Conservation (phyloP, 345 rosid genomes). For the Bruguiera sexangula region DNA sequence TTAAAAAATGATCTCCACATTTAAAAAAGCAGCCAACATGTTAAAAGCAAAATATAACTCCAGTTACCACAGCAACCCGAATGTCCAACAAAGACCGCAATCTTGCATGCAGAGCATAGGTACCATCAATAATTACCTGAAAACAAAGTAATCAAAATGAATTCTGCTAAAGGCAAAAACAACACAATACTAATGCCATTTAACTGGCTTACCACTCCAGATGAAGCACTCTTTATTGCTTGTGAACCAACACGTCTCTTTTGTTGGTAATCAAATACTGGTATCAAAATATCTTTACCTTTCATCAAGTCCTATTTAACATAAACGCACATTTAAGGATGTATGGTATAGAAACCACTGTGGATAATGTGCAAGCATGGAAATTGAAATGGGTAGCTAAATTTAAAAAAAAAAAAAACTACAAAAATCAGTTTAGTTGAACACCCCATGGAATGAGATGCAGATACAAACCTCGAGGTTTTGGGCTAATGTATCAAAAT, state of each 20-base stretch:
- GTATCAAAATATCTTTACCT: conserved; percentile 70
- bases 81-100: conserved; percentile 96
- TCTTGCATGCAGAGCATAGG: conserved; percentile 89
- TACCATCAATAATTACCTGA: conserved; percentile 97
- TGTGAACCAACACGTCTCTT: conserved; percentile 60
- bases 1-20: conserved; percentile 8
- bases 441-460: not conserved
- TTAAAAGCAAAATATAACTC: too few species aligned
- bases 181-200: conserved; percentile 1
- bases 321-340: conserved; percentile 5
- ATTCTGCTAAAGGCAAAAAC: conserved; percentile 16
- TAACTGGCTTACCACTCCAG: conserved; percentile 65
- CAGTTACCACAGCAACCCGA: conserved; percentile 94
- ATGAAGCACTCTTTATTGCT: conserved; percentile 55
- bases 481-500: conserved; percentile 76
- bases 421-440: not conserved
- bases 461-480: conserved; percentile 69
- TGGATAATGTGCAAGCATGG: too few species aligned
- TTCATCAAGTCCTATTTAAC: conserved; percentile 64
- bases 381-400: too few species aligned
- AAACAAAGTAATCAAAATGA: conserved; percentile 16
- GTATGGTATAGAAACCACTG: too few species aligned
- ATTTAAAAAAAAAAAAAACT: not conserved
- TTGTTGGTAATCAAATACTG: conserved; percentile 86
- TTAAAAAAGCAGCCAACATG: too few species aligned